Base-by-base conservation (phyloP, 352 stramenopile genomes). In the Poterioochromonas sp. region DNA sequence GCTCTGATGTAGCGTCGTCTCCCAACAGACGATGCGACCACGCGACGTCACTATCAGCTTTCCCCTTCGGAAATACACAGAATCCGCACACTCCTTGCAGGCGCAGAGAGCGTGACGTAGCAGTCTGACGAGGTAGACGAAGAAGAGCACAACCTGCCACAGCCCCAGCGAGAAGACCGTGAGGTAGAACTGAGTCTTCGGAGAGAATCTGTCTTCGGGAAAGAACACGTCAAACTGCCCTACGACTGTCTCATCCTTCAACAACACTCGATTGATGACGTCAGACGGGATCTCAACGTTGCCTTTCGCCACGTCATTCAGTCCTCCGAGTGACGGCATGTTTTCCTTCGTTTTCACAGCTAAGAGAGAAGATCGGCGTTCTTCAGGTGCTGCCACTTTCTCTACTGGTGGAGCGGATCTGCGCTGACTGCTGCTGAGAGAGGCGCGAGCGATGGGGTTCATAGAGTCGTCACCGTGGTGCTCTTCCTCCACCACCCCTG, bases 321-420 rank as follows among this genome's bases (percentile, higher is more conserved):
- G 12, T 18, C 58, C 58, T 11, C 58, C 58, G 5, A 68, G 58
- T 15, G 26, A 40, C 12, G 58, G 58, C 58, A 68, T 32, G 58
- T 68, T 68, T 26, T 68, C 58, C 34, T 68, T 68, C 26, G 26
- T 68, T 26, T 68, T 68, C 47, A 58, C 47, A 15, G 47, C 47
- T 15, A 26, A 58, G 47, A 15, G 47, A 15, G 47, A 15, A 58
- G 47, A 58, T 15, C 15, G 47, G 47, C 47, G 47, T 26, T 26
- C 15, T 58, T 15, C 47, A 26, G 47, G 47, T 58, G 47, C 47
- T 26, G 47, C 15, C 47, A 26, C 47, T 26, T 15, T 26, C 47
- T 15, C 15, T 15, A 26, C 47, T 26, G 47, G 15, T 26, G 15
- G 15, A 26, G 47, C 47, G 47, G 15, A 15, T 15, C 47, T 58